Evolutionary conservation across 345 rosid species (phyloP), one percentile per base, ranked within the genome.

Genomic region (Salix purpurea): DNA sequence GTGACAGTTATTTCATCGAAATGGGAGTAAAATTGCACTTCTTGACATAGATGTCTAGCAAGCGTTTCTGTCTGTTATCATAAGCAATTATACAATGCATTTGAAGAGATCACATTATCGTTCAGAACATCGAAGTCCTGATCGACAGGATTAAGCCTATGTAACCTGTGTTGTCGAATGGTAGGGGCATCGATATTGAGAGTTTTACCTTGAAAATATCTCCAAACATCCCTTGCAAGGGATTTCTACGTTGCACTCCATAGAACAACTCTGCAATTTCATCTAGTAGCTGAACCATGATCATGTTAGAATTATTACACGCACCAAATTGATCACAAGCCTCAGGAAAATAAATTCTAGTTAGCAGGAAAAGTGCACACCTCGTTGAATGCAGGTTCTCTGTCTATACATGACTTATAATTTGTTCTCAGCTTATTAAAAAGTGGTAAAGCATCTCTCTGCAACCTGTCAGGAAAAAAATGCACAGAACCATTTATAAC

Each of bases 381-480:
- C 97, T 94, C 98, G 65, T 78, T 77, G 69, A 96, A 91, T 74
- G 90, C 82, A n/a, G 93, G 94, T 66, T 96, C 98, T 78, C 97
- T 84, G 80, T 94, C 97, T 82, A 91, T 78, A 78, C 91, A 83
- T 23, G 94, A 48, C 86, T 84, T 94, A 86, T 79, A 96, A 74
- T 82, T 89, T 64, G 76, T 85, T 85, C 92, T 91, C 88, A 94
- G 79, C 97, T 89, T 90, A 65, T 88, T 91, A 86, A 96, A 96
- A 75, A 96, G 95, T 13, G 97, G 98, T 72, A 91, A 82, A n/a
- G 99, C 96, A 81, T 92, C 98, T 86, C 95, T 92, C 87, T 88
- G 84, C 88, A 96, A 74, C 84, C 98, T 96, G 92, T 80, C 78
- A 34, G 5, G 7, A 7, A 48, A 61, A 42, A 7, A 70, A 30